Base-by-base conservation (phyloP, 106 monocot genomes). In the Dioscorea zingiberensis region DNA sequence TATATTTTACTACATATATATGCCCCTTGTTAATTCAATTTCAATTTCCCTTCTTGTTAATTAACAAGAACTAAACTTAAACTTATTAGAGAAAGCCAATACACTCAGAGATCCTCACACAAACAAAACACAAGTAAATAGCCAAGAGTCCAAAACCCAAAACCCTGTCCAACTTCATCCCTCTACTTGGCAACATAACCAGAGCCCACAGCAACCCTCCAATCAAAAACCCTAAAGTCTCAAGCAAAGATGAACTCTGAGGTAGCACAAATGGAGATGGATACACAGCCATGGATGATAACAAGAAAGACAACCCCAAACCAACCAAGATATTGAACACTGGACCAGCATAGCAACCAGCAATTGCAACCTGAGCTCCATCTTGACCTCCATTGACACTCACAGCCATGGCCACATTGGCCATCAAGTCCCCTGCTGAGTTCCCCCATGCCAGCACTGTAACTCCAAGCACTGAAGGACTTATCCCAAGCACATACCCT, bases 381-480 rank as follows among this genome's bases (percentile, higher is more conserved):
- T 53, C 49, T 17, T 69, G 47, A 0, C 80, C 74, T 4, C 85
- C 85, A 15, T 71, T n/a, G n/a, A n/a, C n/a, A n/a, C n/a, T 70
- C 12, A 70, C 44, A 14, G 85, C 76, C 80, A 85, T 74, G 9
- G 85, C 64, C 3, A 74, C 77, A 48, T 85, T 85, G 29, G 85
- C 73, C 19, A 67, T 85, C 54, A 85, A 54, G 58, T 85, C 84
- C 14, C 84, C 84, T 13, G 76, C n/a, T 19, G 84, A 84, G 70
- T 84, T 80, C 21, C 84, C 84, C 85, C 85, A 85, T 0, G 85
- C 85, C 13, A 85, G 63, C 13, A 85, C 77, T 0, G 85, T 85
- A 27, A 80, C 62, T 0, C 77, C 85, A 2, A 85, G 70, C 16
- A 81, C 22, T 6, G 85, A 80, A 1, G 85, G 80, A 32, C 55